Evolutionary conservation across 176 grass and related monocot species (phyloP).

Genomic region (Aegilops sharonensis): DNA sequence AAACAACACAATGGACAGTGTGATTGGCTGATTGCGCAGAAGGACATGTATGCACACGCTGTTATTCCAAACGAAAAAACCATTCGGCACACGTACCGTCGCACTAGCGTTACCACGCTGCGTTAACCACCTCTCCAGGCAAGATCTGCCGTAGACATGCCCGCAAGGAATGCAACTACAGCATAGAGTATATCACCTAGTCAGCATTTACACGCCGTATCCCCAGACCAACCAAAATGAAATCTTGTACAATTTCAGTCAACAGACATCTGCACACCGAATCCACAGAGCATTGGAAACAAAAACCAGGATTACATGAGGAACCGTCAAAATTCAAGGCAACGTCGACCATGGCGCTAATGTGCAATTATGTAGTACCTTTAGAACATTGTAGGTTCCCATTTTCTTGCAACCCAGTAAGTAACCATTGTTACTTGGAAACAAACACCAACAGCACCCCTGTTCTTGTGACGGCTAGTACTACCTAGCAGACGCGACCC

Average conservation of each 20-base stretch:
- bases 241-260: background rate
- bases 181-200: constrained; percentile 5
- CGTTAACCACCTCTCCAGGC: constrained; percentile 67
- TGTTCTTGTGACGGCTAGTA: background rate
- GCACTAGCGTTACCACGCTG: constrained; percentile 40
- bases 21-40: background rate
- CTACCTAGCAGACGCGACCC: background rate
- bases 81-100: constrained; percentile 31
- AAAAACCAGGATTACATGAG: background rate
- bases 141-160: constrained; percentile 91
- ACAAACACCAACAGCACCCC: background rate
- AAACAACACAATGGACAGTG: background rate
- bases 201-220: background rate
- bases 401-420: background rate
- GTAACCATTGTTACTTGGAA: background rate
- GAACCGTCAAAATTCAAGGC: background rate
- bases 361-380: background rate
- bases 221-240: background rate
- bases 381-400: too few species aligned
- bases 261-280: background rate
- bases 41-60: background rate
- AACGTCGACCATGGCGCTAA: background rate
- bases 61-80: background rate
- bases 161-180: constrained; percentile 90
- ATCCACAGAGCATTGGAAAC: background rate